Evolutionary conservation across 202 grass and related monocot species (phyloP), one percentile per base, ranked within the genome.

Genomic region (Schoenoplectus triqueter): DNA sequence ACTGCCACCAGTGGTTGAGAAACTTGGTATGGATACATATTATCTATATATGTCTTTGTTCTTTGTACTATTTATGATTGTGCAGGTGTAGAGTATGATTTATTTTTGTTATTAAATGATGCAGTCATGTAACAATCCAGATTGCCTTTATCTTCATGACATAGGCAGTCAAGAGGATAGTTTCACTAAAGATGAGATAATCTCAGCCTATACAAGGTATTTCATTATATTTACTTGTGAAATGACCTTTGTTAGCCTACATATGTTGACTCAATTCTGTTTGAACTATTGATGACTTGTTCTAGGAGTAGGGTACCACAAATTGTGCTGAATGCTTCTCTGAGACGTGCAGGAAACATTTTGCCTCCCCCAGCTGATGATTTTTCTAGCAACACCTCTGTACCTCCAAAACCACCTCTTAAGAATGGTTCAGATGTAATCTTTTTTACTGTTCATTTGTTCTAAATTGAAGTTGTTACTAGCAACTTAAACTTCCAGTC

Each of bases 141-240:
- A 98, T 86, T 98, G 95, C 82, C 89, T 98, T 56, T 98, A 98
- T 98, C 91, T 98, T 83, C 95, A 98, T 91, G 95, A 98, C 57
- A 82, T 95, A 80, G 95, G 95, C 80, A 87, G 90, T 83, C 95
- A 98, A 72, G 93, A 98, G 69, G 95, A 98, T 85, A 98, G 95
- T 85, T 98, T 98, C 64, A 98, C 95, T 57, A 98, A 98, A 87
- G 95, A 98, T 83, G 95, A 98, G 84, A 91, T 95, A 67, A 98
- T 98, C 66, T 98, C 95, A 87, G 95, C 95, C 60, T 98, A 94
- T 87, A 98, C 95, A 71, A 93, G 95, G 95, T 98, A 92, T 78
- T 64, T 78, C 10, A 40, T 67, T 67, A 18, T 41, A 40, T 2
- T 5, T 57, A 66, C 71, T 51, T 79, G 11, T 18, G 19, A 86